These are phyloP conservation scores for Fusarium sp. DNA, from an alignment of 2,329 filamentous ascomycete species.

Conservation along the genomic window DNA sequence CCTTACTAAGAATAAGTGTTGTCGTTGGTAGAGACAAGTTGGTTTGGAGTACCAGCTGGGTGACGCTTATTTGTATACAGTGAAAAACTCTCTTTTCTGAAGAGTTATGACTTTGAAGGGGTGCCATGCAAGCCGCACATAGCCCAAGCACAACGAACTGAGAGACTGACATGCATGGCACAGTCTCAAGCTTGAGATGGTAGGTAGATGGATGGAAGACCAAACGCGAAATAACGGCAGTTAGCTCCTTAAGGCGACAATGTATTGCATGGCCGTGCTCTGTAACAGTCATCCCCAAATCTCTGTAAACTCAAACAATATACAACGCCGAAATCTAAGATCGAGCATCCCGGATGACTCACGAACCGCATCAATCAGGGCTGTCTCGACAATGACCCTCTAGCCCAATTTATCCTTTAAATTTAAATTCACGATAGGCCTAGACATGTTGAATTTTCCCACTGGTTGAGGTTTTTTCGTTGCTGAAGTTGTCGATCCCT, in stretches of 20 bases:
- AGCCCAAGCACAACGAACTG: background rate
- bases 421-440: background rate
- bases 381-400: background rate
- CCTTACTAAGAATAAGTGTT: background rate
- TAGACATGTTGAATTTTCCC: background rate
- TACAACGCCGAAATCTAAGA: background rate
- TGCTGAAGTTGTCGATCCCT: background rate
- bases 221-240: background rate
- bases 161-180: background rate
- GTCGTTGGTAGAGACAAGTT: background rate
- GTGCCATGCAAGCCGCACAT: background rate
- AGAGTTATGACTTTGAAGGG: background rate
- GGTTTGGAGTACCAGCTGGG: background rate
- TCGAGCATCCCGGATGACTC: background rate
- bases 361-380: background rate
- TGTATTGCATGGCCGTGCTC: background rate
- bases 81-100: background rate
- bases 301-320: background rate
- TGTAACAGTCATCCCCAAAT: background rate
- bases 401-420: background rate
- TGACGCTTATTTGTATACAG: background rate
- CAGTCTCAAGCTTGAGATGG: background rate
- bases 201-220: background rate
- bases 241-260: background rate
- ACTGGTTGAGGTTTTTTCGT: background rate